phyloP scores from a whole-genome alignment of 495 filamentous ascomycete genomes.

The Trichoderma virens region DNA sequence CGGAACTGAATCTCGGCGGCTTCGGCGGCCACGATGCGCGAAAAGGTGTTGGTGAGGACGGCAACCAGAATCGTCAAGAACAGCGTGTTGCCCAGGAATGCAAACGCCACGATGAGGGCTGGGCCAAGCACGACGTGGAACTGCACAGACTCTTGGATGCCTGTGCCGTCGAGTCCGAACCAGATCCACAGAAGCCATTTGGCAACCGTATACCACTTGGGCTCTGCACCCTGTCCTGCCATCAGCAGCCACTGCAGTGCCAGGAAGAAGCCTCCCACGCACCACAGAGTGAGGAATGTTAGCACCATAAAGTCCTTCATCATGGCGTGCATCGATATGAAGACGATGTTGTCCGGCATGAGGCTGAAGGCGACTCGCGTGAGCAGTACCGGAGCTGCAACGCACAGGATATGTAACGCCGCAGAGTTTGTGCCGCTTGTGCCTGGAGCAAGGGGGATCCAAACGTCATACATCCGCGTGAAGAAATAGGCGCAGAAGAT shows the following conservation, averaged over 20 bases:
- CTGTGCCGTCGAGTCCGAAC: conserved; percentile 62
- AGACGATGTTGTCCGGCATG: conserved; percentile 61
- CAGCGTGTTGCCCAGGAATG: conserved; percentile 60
- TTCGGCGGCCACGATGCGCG: conserved; percentile 52
- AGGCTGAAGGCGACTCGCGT: conserved; percentile 58
- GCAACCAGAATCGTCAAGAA: conserved; percentile 61
- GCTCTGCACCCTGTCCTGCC: conserved; percentile 15
- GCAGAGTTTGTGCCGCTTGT: conserved; percentile 40
- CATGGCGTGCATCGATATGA: conserved; percentile 59
- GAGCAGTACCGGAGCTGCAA: conserved; percentile 52
- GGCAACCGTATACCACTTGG: conserved; percentile 43
- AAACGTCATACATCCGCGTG: conserved; percentile 43
- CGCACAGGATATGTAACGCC: conserved; percentile 53
- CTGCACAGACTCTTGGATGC: conserved; percentile 47
- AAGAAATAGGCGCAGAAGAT: conserved; percentile 49
- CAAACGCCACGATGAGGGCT: conserved; percentile 52
- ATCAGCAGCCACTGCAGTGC: conserved; percentile 51
- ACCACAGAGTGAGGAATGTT: conserved; percentile 55
- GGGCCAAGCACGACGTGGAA: conserved; percentile 55
- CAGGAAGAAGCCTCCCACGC: conserved; percentile 56
- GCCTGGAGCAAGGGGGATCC: conserved; percentile 29
- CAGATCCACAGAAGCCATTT: conserved; percentile 67
- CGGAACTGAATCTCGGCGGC: conserved; percentile 57
- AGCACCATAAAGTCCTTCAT: conserved; percentile 57
- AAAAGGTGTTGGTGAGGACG: conserved; percentile 58